Percentiles rank a stretch among this genome's conserved stretches.
These are phyloP conservation scores for Solanum chiquidenum DNA, from an alignment of 257 asterid genomes.

Conservation along the genomic window DNA sequence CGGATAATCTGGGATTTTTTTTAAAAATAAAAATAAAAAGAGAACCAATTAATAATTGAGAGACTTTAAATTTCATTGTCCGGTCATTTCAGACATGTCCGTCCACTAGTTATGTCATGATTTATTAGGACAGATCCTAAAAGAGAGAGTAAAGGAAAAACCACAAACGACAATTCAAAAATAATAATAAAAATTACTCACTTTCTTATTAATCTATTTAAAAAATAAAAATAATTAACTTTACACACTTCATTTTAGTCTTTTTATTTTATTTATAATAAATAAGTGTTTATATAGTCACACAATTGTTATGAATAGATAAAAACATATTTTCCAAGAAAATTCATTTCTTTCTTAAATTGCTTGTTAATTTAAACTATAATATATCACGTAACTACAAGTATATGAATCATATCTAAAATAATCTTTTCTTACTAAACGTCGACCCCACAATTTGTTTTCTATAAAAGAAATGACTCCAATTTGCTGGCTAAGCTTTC, in stretches of 20 bases:
- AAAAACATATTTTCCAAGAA: neutral
- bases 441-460: neutral
- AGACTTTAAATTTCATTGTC: slow-evolving; percentile 3
- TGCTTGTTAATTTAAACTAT: neutral
- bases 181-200: neutral
- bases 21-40: no score
- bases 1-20: no score
- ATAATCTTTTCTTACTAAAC: neutral
- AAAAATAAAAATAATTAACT: neutral
- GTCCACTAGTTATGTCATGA: slow-evolving; percentile 4
- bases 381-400: neutral
- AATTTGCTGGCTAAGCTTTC: neutral
- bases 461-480: neutral
- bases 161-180: neutral
- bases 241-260: neutral
- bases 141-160: neutral
- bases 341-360: neutral
- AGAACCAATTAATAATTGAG: neutral
- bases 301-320: neutral
- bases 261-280: neutral
- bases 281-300: neutral
- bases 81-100: slow-evolving; percentile 11
- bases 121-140: neutral
- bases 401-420: neutral
- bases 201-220: neutral